phyloP scores from a whole-genome alignment of 306 rosid genomes.

The Macrotyloma uniflorum region DNA sequence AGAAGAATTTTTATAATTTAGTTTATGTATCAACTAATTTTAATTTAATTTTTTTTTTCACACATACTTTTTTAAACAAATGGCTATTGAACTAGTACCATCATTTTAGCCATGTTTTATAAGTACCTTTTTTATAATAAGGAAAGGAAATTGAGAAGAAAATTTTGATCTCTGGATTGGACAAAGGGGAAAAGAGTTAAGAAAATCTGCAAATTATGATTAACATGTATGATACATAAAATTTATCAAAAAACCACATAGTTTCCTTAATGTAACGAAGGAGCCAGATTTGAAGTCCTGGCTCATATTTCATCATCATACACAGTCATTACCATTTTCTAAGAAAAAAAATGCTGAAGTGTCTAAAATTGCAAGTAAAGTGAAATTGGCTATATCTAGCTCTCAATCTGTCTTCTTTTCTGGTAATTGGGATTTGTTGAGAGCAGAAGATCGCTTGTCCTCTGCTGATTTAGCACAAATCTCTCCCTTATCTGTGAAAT shows the following conservation, averaged over 20 bases:
- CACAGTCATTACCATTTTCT: conserved; percentile 1
- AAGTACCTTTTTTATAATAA: too few species aligned
- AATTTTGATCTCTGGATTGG: not conserved
- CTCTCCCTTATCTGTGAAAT: conserved; percentile 65
- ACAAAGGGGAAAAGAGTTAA: not conserved
- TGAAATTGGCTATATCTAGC: not conserved
- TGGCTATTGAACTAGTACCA: too few species aligned
- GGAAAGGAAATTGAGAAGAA: too few species aligned
- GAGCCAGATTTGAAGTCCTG: conserved; percentile 6
- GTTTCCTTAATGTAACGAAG: not conserved
- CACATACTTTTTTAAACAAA: too few species aligned
- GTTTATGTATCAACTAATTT: too few species aligned
- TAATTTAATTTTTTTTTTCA: too few species aligned
- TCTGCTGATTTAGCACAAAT: conserved; percentile 56
- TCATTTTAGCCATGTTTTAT: too few species aligned
- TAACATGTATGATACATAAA: not conserved
- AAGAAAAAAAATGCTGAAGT: not conserved
- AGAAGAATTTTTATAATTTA: too few species aligned
- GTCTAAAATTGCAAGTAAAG: conserved; percentile 13
- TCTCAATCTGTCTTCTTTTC: conserved; percentile 45
- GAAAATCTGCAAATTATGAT: not conserved
- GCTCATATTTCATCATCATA: conserved; percentile 12
- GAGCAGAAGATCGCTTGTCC: conserved; percentile 50
- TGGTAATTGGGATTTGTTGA: conserved; percentile 30
- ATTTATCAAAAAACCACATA: conserved; percentile 21